A percentile compares a stretch with the other conserved stretches of the same genome.
phyloP scores from a whole-genome alignment of 225 moss, liverwort and hornwort species.

The Ulota crispa region DNA sequence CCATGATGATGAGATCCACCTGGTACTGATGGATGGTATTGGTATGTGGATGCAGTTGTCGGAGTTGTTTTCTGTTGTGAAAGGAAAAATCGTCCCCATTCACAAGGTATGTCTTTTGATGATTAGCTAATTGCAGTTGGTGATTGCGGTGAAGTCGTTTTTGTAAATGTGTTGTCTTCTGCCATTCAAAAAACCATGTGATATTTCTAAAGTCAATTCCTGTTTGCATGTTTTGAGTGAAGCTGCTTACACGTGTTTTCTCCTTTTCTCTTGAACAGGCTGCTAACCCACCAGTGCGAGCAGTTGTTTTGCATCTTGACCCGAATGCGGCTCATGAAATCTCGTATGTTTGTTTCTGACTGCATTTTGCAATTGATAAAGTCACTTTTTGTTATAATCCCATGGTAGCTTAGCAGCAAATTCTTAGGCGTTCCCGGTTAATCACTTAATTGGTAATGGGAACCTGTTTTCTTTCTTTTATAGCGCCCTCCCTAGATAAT shows the following conservation, averaged over 20 bases:
- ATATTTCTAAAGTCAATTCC: neutral
- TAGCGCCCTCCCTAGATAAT: neutral
- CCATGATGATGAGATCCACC: slow-evolving; percentile 4
- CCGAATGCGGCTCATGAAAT: slow-evolving; percentile 63
- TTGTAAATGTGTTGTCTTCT: neutral
- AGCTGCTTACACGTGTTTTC: neutral
- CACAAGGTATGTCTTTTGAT: slow-evolving; percentile 49
- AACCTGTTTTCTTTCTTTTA: neutral
- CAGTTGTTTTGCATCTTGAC: slow-evolving; percentile 71
- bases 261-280: slow-evolving; percentile 48
- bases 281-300: slow-evolving; percentile 85
- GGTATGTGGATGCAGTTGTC: slow-evolving; percentile 57
- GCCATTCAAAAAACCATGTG: neutral
- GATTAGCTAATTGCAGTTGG: neutral
- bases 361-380: slow-evolving; percentile 18
- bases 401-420: slow-evolving; percentile 2
- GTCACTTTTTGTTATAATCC: neutral
- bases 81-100: slow-evolving; percentile 65
- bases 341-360: slow-evolving; percentile 48
- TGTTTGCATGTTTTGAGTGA: neutral
- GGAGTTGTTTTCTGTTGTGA: slow-evolving; percentile 65
- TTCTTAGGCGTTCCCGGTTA: neutral
- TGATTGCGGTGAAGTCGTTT: slow-evolving; percentile 5
- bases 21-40: slow-evolving; percentile 12
- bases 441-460: neutral